Conservation (phyloP, 257 asterid species). For the Nemophila menziesii region DNA sequence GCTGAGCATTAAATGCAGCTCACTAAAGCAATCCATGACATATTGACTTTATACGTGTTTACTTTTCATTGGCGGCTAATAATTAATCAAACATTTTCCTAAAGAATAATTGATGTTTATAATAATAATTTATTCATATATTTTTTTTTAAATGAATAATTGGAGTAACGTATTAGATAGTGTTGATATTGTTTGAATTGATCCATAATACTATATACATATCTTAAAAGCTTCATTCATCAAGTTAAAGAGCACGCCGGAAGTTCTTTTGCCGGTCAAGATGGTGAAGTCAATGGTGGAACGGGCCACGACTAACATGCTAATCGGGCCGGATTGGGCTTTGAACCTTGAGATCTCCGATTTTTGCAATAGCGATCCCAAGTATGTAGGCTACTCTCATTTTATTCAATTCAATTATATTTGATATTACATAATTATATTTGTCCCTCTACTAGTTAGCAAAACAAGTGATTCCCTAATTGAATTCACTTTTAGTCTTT, state of each 20-base stretch:
- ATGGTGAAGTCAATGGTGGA: slow-evolving; percentile 97
- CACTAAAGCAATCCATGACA: slow-evolving; percentile 3
- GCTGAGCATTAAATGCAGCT: slow-evolving; percentile 6
- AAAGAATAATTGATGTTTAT: too few species aligned
- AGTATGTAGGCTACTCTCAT: slow-evolving; percentile 55
- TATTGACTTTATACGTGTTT: slow-evolving; percentile 11
- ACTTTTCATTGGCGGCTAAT: not conserved
- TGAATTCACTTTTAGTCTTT: too few species aligned
- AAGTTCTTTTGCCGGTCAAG: slow-evolving; percentile 11
- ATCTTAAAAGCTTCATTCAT: not conserved
- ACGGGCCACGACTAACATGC: slow-evolving; percentile 92
- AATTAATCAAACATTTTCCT: not conserved
- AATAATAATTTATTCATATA: too few species aligned
- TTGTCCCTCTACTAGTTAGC: too few species aligned
- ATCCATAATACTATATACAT: not conserved
- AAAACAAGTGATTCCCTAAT: too few species aligned
- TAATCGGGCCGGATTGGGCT: slow-evolving; percentile 99
- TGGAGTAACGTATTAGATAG: not conserved
- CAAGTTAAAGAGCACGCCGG: slow-evolving; percentile 11
- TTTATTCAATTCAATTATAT: too few species aligned
- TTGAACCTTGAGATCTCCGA: slow-evolving; percentile 98
- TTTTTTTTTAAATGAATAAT: not conserved
- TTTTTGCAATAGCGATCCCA: slow-evolving; percentile 91
- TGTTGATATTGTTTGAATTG: not conserved
- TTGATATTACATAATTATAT: not conserved